phyloP scores from a whole-genome alignment of 805 yeast species.

The Nakazawaea ernobii region DNA sequence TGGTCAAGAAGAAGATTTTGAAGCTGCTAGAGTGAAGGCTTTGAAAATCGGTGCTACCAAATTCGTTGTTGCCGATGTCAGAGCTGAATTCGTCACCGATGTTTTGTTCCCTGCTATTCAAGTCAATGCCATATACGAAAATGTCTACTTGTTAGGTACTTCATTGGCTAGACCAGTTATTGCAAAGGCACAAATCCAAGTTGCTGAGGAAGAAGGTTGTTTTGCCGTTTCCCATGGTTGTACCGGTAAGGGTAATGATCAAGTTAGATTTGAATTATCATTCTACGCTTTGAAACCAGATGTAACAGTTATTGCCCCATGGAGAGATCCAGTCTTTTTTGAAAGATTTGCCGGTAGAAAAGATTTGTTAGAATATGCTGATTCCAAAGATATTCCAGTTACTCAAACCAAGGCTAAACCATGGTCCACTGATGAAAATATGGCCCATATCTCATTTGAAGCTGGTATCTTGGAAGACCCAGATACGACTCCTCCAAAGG shows the following conservation, averaged over 20 bases:
- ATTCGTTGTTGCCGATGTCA: constrained; percentile 89
- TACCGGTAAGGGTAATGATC: constrained; percentile 99
- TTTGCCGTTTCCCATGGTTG: constrained; percentile 99
- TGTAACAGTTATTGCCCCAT: constrained; percentile 94
- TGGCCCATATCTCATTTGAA: constrained; percentile 98
- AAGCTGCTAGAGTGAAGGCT: constrained; percentile 94
- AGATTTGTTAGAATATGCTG: constrained; percentile 91
- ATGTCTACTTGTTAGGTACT: constrained; percentile 93
- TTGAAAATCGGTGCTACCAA: constrained; percentile 95
- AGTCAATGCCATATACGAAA: constrained; percentile 96
- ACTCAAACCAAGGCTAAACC: constrained; percentile 98
- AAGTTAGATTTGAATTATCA: constrained; percentile 94
- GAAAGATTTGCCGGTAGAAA: constrained; percentile 97
- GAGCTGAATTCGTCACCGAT: constrained; percentile 89
- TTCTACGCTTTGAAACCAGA: constrained; percentile 98
- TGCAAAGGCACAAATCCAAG: constrained; percentile 96
- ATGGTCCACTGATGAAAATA: constrained; percentile 99
- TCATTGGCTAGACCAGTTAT: constrained; percentile 98
- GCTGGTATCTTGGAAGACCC: constrained; percentile 99
- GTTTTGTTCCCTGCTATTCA: constrained; percentile 96
- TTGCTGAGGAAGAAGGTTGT: constrained; percentile 96
- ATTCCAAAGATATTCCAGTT: constrained; percentile 86
- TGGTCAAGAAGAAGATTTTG: constrained; percentile 99
- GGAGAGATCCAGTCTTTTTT: constrained; percentile 96
- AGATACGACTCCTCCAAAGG: constrained; percentile 97